Conservation (phyloP, 768 basidiomycete species). For the Tylopilus subfusipes region DNA sequence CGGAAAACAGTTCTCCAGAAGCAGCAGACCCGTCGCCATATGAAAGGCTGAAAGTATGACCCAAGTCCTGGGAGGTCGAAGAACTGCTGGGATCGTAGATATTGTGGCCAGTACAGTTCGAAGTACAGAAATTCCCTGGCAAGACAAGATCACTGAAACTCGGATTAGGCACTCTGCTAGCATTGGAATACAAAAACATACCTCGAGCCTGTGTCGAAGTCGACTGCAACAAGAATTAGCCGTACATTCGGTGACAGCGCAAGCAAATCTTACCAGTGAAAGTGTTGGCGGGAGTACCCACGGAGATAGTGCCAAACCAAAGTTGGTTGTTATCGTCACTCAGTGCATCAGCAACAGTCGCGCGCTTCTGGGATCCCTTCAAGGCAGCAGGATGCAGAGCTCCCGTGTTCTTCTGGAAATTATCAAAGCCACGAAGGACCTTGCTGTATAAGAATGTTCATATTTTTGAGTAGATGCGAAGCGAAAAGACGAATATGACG, state of each 20-base stretch:
- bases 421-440: neutral
- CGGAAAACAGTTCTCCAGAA: slow-evolving; percentile 7
- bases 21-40: slow-evolving; percentile 1
- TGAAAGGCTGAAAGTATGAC: neutral
- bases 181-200: neutral
- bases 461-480: neutral
- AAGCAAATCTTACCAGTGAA: slow-evolving; percentile 4
- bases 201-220: slow-evolving; percentile 29
- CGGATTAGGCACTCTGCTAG: neutral
- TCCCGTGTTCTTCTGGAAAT: slow-evolving; percentile 5
- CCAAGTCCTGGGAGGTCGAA: slow-evolving; percentile 3
- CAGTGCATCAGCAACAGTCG: neutral
- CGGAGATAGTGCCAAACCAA: slow-evolving; percentile 14
- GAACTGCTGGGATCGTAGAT: slow-evolving; percentile 29
- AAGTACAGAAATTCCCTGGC: slow-evolving; percentile 22
- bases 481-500: neutral
- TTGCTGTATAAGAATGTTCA: neutral
- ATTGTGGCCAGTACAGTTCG: slow-evolving; percentile 28
- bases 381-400: neutral
- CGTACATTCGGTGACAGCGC: neutral
- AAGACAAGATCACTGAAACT: slow-evolving; percentile 27
- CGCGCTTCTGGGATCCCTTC: neutral
- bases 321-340: neutral
- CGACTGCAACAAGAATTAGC: slow-evolving; percentile 6
- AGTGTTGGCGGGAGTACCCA: slow-evolving; percentile 2